A percentile compares a stretch with the other conserved stretches of the same genome.
These are phyloP conservation scores for Ophiostoma sp. DNA, from an alignment of 2,329 filamentous ascomycete genomes.

Conservation along the genomic window DNA sequence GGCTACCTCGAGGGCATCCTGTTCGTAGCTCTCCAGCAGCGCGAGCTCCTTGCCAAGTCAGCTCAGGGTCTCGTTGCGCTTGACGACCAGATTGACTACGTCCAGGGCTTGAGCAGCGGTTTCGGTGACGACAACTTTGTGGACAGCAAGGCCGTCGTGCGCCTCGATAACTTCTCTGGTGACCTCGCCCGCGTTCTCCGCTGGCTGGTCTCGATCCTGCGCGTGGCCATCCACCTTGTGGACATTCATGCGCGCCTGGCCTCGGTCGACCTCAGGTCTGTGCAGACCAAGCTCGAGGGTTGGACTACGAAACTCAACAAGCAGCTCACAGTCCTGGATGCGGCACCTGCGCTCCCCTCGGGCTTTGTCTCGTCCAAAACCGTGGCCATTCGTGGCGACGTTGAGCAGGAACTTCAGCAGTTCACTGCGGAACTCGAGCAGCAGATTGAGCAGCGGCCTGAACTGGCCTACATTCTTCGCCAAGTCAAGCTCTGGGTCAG, in stretches of 20 bases:
- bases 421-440: constrained; percentile 46
- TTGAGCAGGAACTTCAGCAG: constrained; percentile 41
- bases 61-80: constrained; percentile 13
- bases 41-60: constrained; percentile 47
- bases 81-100: constrained; percentile 25
- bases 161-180: constrained; percentile 22
- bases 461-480: constrained; percentile 63
- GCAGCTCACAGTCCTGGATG: constrained; percentile 26
- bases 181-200: constrained; percentile 38
- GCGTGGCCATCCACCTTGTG: constrained; percentile 61
- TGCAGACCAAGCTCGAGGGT: constrained; percentile 48
- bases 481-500: constrained; percentile 67
- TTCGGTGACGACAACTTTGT: neutral
- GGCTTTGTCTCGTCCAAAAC: constrained; percentile 49
- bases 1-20: constrained; percentile 87
- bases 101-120: constrained; percentile 20
- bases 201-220: constrained; percentile 72
- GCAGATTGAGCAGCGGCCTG: constrained; percentile 51
- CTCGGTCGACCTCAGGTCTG: constrained; percentile 46
- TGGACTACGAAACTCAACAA: constrained; percentile 44
- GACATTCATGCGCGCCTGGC: constrained; percentile 68
- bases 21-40: constrained; percentile 62
- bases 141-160: neutral
- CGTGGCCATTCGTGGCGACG: constrained; percentile 38
- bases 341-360: constrained; percentile 51